Conservation (phyloP, 169 alveolate genomes). For the Plasmodium knowlesi region DNA sequence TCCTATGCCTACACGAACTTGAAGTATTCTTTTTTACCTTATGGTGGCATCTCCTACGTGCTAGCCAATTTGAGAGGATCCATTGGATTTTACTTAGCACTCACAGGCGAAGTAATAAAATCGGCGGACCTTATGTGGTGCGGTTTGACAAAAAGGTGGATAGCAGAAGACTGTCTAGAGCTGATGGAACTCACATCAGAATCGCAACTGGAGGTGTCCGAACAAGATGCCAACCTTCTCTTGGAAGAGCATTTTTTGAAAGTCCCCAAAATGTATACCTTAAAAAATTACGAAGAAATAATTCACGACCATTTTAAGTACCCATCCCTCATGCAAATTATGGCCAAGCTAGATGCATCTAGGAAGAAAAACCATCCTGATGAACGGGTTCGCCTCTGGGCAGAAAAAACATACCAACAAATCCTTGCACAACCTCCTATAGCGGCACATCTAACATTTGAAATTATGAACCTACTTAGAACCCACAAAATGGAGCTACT, state of each 20-base stretch:
- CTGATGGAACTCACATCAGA: slow-evolving; percentile 79
- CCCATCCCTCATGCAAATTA: slow-evolving; percentile 26
- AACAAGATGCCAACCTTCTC: slow-evolving; percentile 75
- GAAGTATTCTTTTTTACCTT: slow-evolving; percentile 75
- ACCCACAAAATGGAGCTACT: slow-evolving; percentile 53
- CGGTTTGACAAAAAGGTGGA: slow-evolving; percentile 81
- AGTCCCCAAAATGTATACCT: slow-evolving; percentile 47
- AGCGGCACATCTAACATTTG: slow-evolving; percentile 72
- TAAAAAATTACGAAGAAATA: slow-evolving; percentile 74
- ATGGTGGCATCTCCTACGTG: slow-evolving; percentile 81
- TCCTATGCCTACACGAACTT: slow-evolving; percentile 12
- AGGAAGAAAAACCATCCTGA: slow-evolving; percentile 28
- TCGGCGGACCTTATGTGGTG: slow-evolving; percentile 82
- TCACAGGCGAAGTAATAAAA: slow-evolving; percentile 78
- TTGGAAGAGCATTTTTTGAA: slow-evolving; percentile 71
- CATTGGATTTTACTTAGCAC: slow-evolving; percentile 82
- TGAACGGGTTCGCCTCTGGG: slow-evolving; percentile 34
- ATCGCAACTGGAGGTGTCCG: slow-evolving; percentile 73
- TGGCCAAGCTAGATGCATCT: slow-evolving; percentile 37
- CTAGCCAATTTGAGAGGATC: slow-evolving; percentile 81
- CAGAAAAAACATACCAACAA: slow-evolving; percentile 51
- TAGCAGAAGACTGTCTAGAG: slow-evolving; percentile 80
- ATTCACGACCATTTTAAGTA: slow-evolving; percentile 74
- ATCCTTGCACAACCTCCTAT: slow-evolving; percentile 50
- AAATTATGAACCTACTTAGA: slow-evolving; percentile 53